Base-by-base conservation (phyloP, 345 rosid species). In the Cardamine chenopodiifolia region DNA sequence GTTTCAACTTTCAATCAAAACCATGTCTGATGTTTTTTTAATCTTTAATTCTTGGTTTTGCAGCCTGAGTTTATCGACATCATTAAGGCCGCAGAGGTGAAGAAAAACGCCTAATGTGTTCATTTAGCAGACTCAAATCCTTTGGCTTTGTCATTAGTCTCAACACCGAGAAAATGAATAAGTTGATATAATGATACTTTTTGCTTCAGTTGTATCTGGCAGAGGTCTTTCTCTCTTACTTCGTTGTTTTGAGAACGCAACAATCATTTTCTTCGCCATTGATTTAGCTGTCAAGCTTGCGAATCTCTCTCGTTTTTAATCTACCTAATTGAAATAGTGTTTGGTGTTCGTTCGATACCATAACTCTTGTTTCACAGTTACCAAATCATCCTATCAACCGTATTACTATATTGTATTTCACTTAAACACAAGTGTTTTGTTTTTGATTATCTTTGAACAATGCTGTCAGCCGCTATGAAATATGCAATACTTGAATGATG, bases 41-140 rank as follows among this genome's bases (percentile, higher is more conserved):
- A 17, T 35, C 0, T 4, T 10, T 5, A 5, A 3, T 37, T 25
- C 1, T 58, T 52, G 59, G 4, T 31, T 49, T 12, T 60, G 73
- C 70, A 78, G 81, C 64, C 77, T 15, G 81, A 78, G 73, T 78
- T 78, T 72, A 72, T 78, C 20, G 81, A 78, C 65, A 78, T 78
- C 64, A 78, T 78, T 6, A 78, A 72, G 77, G 77, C 81, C 1
- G 77, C 81, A 6, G 77, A 78, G 64, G 81, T 78, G 73, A 78
- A 78, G 63, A 78, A 72, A 44, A 78, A 42, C 58, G 77, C 77
- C 19, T 78, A 78, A 66, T 56, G 72, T 15, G 22, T 26, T 71
- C 15, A 20, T 5, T 4, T 62, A 47, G 23, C 39, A 50, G 32
- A 10, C 49, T 34, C 12, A 10, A 53, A 32, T 62, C 39, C 23